Conservation (phyloP, 2,329 filamentous ascomycete genomes). For the Penicillium psychrosexuale region DNA sequence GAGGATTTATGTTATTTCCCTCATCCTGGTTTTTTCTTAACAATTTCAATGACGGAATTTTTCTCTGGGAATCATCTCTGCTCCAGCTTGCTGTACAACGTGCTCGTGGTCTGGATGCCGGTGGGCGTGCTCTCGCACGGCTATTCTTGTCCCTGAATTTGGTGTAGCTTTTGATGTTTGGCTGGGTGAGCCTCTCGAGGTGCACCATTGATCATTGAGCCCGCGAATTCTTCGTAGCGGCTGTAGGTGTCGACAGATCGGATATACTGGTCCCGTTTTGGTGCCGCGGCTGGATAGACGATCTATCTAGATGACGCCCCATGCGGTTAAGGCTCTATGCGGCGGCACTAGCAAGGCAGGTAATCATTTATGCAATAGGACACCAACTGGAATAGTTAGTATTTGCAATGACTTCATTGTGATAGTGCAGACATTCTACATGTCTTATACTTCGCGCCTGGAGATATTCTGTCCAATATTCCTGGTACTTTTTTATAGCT, state of each 20-base stretch:
- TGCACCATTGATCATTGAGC: background rate
- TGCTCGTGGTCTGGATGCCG: background rate
- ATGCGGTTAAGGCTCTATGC: background rate
- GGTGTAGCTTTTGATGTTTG: background rate
- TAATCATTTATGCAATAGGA: background rate
- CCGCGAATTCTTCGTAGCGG: background rate
- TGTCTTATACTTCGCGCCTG: no score
- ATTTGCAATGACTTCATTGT: background rate
- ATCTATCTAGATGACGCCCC: background rate
- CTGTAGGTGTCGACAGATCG: background rate
- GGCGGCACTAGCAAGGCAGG: background rate
- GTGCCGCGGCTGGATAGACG: background rate
- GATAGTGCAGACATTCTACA: background rate
- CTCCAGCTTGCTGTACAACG: background rate
- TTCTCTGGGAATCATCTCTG: slow-evolving; percentile 19
- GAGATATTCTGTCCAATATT: no score
- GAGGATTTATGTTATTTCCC: slow-evolving; percentile 31
- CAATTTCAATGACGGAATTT: slow-evolving; percentile 34
- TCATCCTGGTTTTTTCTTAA: slow-evolving; percentile 28
- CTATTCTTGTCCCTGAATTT: background rate
- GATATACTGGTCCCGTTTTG: no score
- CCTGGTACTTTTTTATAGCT: no score
- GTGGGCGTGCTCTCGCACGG: background rate
- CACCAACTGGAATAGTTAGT: background rate
- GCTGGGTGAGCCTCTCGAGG: background rate